phyloP scores from a whole-genome alignment of 441 rosid genomes.

The Adansonia gregorii region DNA sequence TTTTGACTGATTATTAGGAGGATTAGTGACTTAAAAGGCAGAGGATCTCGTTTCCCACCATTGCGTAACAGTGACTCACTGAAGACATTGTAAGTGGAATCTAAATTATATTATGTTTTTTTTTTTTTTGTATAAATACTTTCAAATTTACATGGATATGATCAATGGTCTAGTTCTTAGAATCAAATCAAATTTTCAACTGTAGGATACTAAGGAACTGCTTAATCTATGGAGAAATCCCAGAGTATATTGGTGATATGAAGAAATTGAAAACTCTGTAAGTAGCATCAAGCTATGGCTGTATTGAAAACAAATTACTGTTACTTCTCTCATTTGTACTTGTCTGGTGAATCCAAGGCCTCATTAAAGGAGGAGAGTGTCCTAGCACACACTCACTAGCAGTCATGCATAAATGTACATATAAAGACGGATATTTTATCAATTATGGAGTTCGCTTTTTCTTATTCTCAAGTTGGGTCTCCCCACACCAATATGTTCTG shows the following conservation, averaged over 20 bases:
- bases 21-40: conserved; percentile 77
- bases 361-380: too few relatives aligned
- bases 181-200: conserved; percentile 14
- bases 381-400: background rate
- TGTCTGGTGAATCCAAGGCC: background rate
- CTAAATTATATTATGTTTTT: background rate
- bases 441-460: background rate
- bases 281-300: conserved; percentile 34
- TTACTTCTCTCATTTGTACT: background rate
- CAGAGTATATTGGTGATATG: conserved; percentile 59
- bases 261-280: conserved; percentile 74
- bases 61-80: conserved; percentile 54
- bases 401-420: background rate
- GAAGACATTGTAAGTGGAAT: conserved; percentile 73
- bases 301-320: conserved; percentile 4
- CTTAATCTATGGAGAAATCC: conserved; percentile 65
- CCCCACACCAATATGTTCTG: background rate
- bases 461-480: background rate
- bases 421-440: background rate
- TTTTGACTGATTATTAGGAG: conserved; percentile 52
- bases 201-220: conserved; percentile 75
- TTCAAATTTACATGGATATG: background rate
- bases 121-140: background rate
- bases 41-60: conserved; percentile 57
- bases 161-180: conserved; percentile 6